Conservation (phyloP, 495 filamentous ascomycete species). For the Cairneyella variabilis region DNA sequence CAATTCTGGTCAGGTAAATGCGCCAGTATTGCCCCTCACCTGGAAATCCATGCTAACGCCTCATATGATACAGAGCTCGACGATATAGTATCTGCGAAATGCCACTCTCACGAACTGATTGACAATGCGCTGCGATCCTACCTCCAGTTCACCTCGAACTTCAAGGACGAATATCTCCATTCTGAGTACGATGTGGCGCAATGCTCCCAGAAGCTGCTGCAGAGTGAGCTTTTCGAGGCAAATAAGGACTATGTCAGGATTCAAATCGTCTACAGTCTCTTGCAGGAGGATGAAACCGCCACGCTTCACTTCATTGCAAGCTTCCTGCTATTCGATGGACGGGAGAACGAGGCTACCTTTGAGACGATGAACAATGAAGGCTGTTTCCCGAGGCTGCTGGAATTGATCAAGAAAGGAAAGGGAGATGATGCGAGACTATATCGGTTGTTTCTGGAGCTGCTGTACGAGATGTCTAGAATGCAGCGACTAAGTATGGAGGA, state of each 20-base stretch:
- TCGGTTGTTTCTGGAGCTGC: constrained; percentile 75
- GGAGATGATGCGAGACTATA: constrained; percentile 69
- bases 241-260: constrained; percentile 85
- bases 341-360: constrained; percentile 71
- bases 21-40: constrained; percentile 5
- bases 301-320: constrained; percentile 78
- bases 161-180: constrained; percentile 78
- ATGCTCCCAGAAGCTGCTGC: constrained; percentile 77
- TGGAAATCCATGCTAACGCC: constrained; percentile 17
- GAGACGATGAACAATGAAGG: constrained; percentile 84
- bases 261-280: constrained; percentile 86
- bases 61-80: constrained; percentile 61
- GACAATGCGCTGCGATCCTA: constrained; percentile 84
- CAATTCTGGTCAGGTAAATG: constrained; percentile 88
- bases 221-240: constrained; percentile 66
- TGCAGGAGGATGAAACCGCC: constrained; percentile 82
- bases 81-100: constrained; percentile 69
- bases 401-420: constrained; percentile 66
- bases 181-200: constrained; percentile 80
- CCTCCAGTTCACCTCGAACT: constrained; percentile 71
- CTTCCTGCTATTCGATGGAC: constrained; percentile 88
- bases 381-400: constrained; percentile 75
- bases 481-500: constrained; percentile 77
- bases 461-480: constrained; percentile 97
- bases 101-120: constrained; percentile 71